A percentile compares a stretch with the other conserved stretches of the same genome.
Evolutionary conservation across 1,284 basidiomycete genomes (phyloP).

Genomic region (Tilletiopsis washingtonensis): DNA sequence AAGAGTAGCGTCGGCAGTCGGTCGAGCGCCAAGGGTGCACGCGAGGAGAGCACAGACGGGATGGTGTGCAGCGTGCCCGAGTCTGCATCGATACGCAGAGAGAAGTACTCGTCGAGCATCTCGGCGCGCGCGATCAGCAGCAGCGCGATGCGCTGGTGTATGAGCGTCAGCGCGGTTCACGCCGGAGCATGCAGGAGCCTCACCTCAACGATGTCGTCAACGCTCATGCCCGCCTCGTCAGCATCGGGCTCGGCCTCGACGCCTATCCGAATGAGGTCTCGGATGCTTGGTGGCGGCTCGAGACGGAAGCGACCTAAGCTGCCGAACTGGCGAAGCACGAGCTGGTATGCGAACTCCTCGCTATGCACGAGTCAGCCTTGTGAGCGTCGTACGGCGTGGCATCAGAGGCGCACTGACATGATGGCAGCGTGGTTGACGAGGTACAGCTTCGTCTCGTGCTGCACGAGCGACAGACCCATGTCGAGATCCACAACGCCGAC

Average conservation of each 20-base stretch:
- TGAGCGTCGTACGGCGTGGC: background rate
- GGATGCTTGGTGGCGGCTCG: constrained; percentile 70
- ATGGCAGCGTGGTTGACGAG: constrained; percentile 66
- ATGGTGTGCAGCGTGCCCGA: constrained; percentile 64
- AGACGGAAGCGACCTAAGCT: constrained; percentile 67
- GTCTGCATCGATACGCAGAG: constrained; percentile 54
- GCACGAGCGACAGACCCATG: constrained; percentile 70
- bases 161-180: background rate
- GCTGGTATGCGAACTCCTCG: constrained; percentile 91
- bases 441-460: constrained; percentile 80
- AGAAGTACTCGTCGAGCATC: constrained; percentile 92
- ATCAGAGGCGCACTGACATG: constrained; percentile 11
- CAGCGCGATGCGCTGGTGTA: constrained; percentile 17
- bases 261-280: constrained; percentile 66
- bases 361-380: constrained; percentile 50
- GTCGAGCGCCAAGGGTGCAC: constrained; percentile 73
- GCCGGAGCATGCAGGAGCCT: too few species aligned
- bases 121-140: constrained; percentile 56
- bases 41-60: constrained; percentile 73
- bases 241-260: constrained; percentile 60
- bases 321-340: constrained; percentile 85
- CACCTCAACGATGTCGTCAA: constrained; percentile 60
- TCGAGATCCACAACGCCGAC: constrained; percentile 81
- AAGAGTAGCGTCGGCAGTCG: constrained; percentile 32
- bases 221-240: constrained; percentile 38